Evolutionary conservation across 2,329 filamentous ascomycete genomes (phyloP).

Genomic region (Rasamsonia emersonii): DNA sequence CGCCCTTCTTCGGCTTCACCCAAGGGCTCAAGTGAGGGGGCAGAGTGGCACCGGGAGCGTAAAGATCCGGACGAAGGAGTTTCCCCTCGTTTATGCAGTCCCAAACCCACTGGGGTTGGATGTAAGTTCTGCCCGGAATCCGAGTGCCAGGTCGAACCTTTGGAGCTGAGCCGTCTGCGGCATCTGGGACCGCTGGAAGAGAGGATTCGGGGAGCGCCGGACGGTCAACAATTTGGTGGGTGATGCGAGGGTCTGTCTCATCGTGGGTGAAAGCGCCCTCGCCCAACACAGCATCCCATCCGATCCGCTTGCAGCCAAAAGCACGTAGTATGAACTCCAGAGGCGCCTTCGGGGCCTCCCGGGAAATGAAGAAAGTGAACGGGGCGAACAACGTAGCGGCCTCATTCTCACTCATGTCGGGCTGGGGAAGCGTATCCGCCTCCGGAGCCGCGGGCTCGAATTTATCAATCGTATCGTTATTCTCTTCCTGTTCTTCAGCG

Average conservation of each 20-base stretch:
- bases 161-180: slow-evolving; percentile 36
- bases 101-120: slow-evolving; percentile 99
- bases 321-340: slow-evolving; percentile 88
- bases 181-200: slow-evolving; percentile 33
- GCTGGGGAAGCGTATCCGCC: slow-evolving; percentile 79
- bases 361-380: slow-evolving; percentile 85
- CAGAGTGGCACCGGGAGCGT: slow-evolving; percentile 79
- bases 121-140: slow-evolving; percentile 82
- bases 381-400: slow-evolving; percentile 73
- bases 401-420: slow-evolving; percentile 56
- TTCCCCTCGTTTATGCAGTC: slow-evolving; percentile 90
- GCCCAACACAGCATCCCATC: slow-evolving; percentile 85
- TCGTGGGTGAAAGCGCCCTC: slow-evolving; percentile 88
- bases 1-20: slow-evolving; percentile 76
- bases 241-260: slow-evolving; percentile 80
- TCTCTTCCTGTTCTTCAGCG: slow-evolving; percentile 39
- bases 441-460: slow-evolving; percentile 79
- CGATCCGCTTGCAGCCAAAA: slow-evolving; percentile 92
- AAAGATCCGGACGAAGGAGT: slow-evolving; percentile 75
- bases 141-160: slow-evolving; percentile 55
- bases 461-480: slow-evolving; percentile 68
- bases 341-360: slow-evolving; percentile 82
- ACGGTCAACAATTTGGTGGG: slow-evolving; percentile 91
- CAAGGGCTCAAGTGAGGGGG: slow-evolving; percentile 95
- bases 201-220: slow-evolving; percentile 59